Conservation (phyloP, 148 eudicot species). For the Nyssa sinensis region DNA sequence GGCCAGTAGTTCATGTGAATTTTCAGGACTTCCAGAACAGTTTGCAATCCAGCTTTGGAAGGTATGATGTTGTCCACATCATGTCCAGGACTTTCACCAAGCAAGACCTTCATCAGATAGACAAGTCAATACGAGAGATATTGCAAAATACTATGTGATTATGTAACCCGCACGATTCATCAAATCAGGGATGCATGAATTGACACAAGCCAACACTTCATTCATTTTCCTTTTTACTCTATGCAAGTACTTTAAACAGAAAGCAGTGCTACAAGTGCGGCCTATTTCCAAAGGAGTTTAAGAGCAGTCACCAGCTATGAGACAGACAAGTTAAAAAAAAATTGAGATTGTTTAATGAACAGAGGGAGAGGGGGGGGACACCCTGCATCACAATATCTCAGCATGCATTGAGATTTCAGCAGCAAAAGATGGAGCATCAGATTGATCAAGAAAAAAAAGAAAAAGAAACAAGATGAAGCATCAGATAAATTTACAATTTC, state of each 20-base stretch:
- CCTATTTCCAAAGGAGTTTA: not conserved
- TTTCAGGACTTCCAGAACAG: constrained; percentile 68
- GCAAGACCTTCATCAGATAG: constrained; percentile 58
- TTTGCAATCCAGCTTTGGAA: constrained; percentile 57
- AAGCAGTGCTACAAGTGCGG: not conserved
- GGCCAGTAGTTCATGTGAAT: constrained; percentile 83
- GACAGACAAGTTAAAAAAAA: not conserved
- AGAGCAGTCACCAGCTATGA: not conserved
- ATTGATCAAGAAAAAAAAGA: too few species aligned
- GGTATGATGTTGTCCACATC: constrained; percentile 50
- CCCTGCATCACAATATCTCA: not conserved
- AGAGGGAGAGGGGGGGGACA: not conserved
- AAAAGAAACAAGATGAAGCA: too few species aligned
- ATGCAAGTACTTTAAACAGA: not conserved
- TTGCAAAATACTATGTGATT: not conserved
- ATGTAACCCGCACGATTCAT: not conserved
- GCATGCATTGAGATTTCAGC: too few species aligned
- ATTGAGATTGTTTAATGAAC: not conserved
- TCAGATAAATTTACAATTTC: too few species aligned
- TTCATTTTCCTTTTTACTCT: not conserved
- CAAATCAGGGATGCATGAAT: not conserved
- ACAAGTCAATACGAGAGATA: not conserved
- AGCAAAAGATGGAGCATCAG: too few species aligned
- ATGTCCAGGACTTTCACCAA: constrained; percentile 67
- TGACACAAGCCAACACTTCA: not conserved